Evolutionary conservation across 352 stramenopile genomes (phyloP).

Genomic region (Phytophthora aleatoria): DNA sequence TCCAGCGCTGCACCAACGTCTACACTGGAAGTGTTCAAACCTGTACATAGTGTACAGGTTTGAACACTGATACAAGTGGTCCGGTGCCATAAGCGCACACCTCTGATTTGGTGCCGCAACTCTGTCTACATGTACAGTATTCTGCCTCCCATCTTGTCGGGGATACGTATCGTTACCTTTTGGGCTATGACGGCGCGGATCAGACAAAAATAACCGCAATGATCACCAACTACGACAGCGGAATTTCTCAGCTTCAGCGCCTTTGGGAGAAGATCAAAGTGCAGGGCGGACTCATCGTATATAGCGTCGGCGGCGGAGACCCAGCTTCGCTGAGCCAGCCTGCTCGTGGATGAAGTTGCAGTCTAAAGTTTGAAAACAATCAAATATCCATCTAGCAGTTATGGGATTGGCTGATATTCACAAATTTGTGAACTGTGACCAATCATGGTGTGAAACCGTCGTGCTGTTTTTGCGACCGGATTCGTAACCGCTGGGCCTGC

Average conservation of each 20-base stretch:
- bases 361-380: not conserved
- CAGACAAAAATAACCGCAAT: not conserved
- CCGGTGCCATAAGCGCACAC: slow-evolving; percentile 10
- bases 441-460: not conserved
- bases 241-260: slow-evolving; percentile 9
- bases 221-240: not conserved
- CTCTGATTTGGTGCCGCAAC: not conserved
- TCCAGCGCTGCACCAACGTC: too few relatives aligned
- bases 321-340: slow-evolving; percentile 17
- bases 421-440: not conserved
- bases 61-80: slow-evolving; percentile 11
- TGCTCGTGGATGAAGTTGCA: slow-evolving; percentile 21
- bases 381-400: not conserved
- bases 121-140: slow-evolving; percentile 1
- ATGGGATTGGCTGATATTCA: slow-evolving; percentile 2
- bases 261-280: not conserved
- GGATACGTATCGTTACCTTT: too few relatives aligned
- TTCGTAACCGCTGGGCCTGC: slow-evolving; percentile 25
- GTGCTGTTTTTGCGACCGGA: slow-evolving; percentile 3
- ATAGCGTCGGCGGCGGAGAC: slow-evolving; percentile 1
- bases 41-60: too few relatives aligned
- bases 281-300: slow-evolving; percentile 14
- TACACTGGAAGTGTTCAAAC: too few relatives aligned
- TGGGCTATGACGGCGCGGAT: not conserved
- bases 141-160: not conserved